Evolutionary conservation across 768 basidiomycete species (phyloP).

Genomic region (Termitomyces sp.): DNA sequence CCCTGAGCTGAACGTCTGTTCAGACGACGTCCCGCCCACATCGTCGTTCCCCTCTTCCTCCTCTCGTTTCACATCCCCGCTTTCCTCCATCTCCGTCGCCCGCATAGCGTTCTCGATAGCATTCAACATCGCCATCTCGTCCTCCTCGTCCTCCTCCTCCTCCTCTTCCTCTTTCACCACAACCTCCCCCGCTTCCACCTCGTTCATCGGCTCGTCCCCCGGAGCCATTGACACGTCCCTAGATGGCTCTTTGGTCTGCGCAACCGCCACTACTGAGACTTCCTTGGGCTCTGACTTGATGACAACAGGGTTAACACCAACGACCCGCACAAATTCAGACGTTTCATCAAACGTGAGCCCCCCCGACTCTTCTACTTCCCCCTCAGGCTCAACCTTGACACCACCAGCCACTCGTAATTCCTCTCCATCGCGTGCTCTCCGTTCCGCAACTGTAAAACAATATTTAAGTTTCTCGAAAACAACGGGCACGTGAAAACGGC

Average conservation of each 20-base stretch:
- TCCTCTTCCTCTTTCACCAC: slow-evolving; percentile 75
- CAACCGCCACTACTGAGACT: slow-evolving; percentile 16
- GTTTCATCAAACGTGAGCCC: slow-evolving; percentile 91
- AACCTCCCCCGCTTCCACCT: slow-evolving; percentile 80
- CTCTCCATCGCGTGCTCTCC: slow-evolving; percentile 50
- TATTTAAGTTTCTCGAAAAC: neutral
- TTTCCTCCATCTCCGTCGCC: slow-evolving; percentile 29
- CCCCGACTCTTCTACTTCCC: slow-evolving; percentile 22
- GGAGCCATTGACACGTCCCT: slow-evolving; percentile 51
- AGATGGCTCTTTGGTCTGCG: slow-evolving; percentile 28
- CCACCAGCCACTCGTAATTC: slow-evolving; percentile 32
- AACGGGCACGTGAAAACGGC: neutral
- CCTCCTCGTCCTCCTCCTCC: slow-evolving; percentile 66
- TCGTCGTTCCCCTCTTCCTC: slow-evolving; percentile 1
- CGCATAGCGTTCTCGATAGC: slow-evolving; percentile 70
- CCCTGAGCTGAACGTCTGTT: slow-evolving; percentile 77
- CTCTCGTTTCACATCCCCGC: too few species aligned
- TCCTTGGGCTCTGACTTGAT: slow-evolving; percentile 37
- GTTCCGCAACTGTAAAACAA: slow-evolving; percentile 65
- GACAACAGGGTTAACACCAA: slow-evolving; percentile 54
- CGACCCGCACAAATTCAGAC: slow-evolving; percentile 90
- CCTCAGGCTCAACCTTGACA: slow-evolving; percentile 25
- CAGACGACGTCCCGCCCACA: slow-evolving; percentile 60
- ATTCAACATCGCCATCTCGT: slow-evolving; percentile 68
- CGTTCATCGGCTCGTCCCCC: slow-evolving; percentile 60